Evolutionary conservation across 2,329 filamentous ascomycete genomes (phyloP).

Genomic region (Fusarium subglutinans): DNA sequence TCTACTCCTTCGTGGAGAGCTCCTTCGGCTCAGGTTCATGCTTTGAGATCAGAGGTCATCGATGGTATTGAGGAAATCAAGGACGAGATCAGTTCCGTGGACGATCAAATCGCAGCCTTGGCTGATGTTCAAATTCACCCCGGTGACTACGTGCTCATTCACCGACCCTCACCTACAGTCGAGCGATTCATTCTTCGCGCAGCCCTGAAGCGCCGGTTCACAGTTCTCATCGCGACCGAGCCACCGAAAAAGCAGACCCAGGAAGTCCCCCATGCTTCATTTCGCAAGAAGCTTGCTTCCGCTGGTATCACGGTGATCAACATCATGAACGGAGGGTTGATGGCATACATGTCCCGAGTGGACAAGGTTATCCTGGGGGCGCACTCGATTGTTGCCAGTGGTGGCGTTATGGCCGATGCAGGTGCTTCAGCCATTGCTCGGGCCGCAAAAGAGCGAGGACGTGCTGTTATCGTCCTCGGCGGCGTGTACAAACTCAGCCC

Average conservation of each 20-base stretch:
- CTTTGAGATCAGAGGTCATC: slow-evolving; percentile 89
- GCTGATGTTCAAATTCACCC: slow-evolving; percentile 93
- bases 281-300: slow-evolving; percentile 81
- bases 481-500: slow-evolving; percentile 96
- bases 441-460: slow-evolving; percentile 83
- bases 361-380: slow-evolving; percentile 95
- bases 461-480: slow-evolving; percentile 86
- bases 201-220: slow-evolving; percentile 90
- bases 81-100: slow-evolving; percentile 91
- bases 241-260: slow-evolving; percentile 51
- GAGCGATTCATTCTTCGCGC: slow-evolving; percentile 90
- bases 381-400: slow-evolving; percentile 87
- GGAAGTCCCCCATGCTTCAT: slow-evolving; percentile 58
- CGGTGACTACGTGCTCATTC: slow-evolving; percentile 90
- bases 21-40: slow-evolving; percentile 63
- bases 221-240: slow-evolving; percentile 82
- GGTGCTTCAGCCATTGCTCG: slow-evolving; percentile 86
- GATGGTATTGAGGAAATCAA: slow-evolving; percentile 95
- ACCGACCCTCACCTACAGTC: slow-evolving; percentile 85
- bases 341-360: slow-evolving; percentile 93
- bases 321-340: slow-evolving; percentile 85
- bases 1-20: slow-evolving; percentile 58
- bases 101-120: slow-evolving; percentile 90
- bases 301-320: slow-evolving; percentile 85
- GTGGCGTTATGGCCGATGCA: slow-evolving; percentile 82